Base-by-base conservation (phyloP, 148 eudicot genomes). In the Diospyros lotus region DNA sequence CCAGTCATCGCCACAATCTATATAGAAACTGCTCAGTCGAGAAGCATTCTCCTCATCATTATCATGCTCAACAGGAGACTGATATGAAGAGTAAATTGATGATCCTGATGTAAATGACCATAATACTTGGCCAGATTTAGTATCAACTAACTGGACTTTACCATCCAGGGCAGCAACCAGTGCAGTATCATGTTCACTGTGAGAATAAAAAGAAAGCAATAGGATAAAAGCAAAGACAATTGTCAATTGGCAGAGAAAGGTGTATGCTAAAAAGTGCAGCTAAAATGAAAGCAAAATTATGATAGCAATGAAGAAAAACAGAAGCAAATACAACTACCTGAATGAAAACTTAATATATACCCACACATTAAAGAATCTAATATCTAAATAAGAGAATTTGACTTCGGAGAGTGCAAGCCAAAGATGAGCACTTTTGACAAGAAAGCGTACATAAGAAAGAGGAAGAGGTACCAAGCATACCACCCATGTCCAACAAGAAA, bases 81-180 rank as follows among this genome's bases (percentile, higher is more conserved):
- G 97, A 83, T 83, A 87, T 3, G 98, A 94, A 65, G 84, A 82
- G 82, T 94, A 90, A 74, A 94, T 88, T 43, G 90, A 85, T 43
- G 88, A 80, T 58, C 98, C 98, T 65, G 98, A 88, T 61, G 90
- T 69, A 79, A 88, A 91, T 73, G 98, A 94, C 98, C 98, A 94
- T 15, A 88, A 70, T 60, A 85, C 80, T 82, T 89, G 89, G 82
- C 82, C 76, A 56, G 93, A 82, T 75, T 86, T 85, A 71, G 77
- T 84, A 58, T 91, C 91, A 64, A 94, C 64, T 48, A 91, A 81
- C 81, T 89, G 82, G 75, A 94, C 84, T 10, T 89, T 90, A 70
- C 98, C 98, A 79, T 94, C 92, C 77, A 88, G 87, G 14, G 91
- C 90, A 77, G 95, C 95, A 73, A 94, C 84, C 64, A 94, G 73